Evolutionary conservation across 805 yeast species (phyloP), one percentile per base, ranked within the genome.

Genomic region (Saccharomycopsis fibuligera): DNA sequence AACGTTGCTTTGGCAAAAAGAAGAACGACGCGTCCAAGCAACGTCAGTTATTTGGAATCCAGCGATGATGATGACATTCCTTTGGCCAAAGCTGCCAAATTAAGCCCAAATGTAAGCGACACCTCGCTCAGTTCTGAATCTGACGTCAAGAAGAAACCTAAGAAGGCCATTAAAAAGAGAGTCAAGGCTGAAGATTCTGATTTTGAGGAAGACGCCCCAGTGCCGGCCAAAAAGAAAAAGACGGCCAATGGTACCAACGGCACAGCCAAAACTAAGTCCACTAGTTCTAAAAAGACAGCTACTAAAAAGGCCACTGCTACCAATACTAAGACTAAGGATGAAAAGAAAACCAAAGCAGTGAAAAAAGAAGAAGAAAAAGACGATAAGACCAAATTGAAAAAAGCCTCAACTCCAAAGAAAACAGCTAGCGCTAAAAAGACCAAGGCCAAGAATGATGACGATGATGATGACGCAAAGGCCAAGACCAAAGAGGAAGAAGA

Each of bases 401-500:
- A 45, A 29, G 37, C 17, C 2, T n/a, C 39, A 30, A 33, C 48
- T 10, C 3, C 23, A 14, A 44, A 44, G 35, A 30, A 37, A 40
- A 12, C 27, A 9, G n/a, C n/a, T 27, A n/a, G n/a, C n/a, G 19
- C 41, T 16, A 43, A 30, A 19, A 41, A 41, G 35, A 52, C 53
- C 46, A 48, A 35, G 17, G 51, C 41, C 9, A 46, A 49, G 14
- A 54, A 51, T 40, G 56, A 50, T 41, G 53, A 47, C 31, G 49
- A 50, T 35, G 55, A 56, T 52, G 50, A 37, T 3, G 45, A 49
- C 37, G 44, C 50, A 31, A 57, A 56, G 30, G 58, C 37, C 37
- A 41, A 49, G 54, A 48, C 44, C 43, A 55, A 55, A 22, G 47
- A 51, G 9, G 58, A 57, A 22, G 64, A 55, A 2, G 78, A 70